These are phyloP conservation scores for Murraya koenigii DNA, from an alignment of 345 rosid species.

Conservation along the genomic window DNA sequence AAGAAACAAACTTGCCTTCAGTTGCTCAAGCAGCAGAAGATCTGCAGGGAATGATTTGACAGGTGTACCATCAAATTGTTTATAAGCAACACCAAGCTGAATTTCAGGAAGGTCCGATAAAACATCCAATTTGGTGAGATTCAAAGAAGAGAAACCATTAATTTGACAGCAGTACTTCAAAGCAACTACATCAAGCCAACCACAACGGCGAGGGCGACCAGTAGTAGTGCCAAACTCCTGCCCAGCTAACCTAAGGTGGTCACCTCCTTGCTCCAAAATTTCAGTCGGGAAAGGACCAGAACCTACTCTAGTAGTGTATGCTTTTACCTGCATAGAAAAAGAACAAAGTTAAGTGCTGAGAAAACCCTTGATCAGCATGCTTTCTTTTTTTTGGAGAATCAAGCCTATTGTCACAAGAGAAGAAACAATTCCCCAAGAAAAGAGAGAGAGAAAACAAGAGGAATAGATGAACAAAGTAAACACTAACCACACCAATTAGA, in stretches of 20 bases:
- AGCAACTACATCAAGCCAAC: constrained; percentile 98
- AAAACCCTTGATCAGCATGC: neutral
- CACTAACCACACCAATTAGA: constrained; percentile 86
- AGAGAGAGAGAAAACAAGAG: neutral
- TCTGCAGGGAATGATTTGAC: constrained; percentile 83
- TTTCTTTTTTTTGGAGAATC: neutral
- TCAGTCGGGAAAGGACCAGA: constrained; percentile 99
- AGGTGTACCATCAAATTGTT: constrained; percentile 64
- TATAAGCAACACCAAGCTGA: constrained; percentile 77
- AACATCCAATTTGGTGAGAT: constrained; percentile 95
- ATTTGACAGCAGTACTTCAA: constrained; percentile 79
- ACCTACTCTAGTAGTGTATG: constrained; percentile 98
- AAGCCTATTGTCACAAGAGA: neutral
- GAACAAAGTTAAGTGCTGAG: neutral
- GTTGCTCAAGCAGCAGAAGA: constrained; percentile 74
- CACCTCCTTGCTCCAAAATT: constrained; percentile 83
- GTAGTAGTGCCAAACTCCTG: constrained; percentile 98
- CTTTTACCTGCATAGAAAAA: constrained; percentile 64
- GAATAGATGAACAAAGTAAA: constrained; percentile 6
- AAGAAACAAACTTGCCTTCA: constrained; percentile 46
- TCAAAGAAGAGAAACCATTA: constrained; percentile 92
- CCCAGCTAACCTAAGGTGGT: constrained; percentile 80
- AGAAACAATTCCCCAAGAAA: neutral
- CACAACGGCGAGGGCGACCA: constrained; percentile 99
- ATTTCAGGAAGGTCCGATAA: constrained; percentile 82